Conservation (phyloP, 352 stramenopile species). For the Pilasporangium apinafurcum region DNA sequence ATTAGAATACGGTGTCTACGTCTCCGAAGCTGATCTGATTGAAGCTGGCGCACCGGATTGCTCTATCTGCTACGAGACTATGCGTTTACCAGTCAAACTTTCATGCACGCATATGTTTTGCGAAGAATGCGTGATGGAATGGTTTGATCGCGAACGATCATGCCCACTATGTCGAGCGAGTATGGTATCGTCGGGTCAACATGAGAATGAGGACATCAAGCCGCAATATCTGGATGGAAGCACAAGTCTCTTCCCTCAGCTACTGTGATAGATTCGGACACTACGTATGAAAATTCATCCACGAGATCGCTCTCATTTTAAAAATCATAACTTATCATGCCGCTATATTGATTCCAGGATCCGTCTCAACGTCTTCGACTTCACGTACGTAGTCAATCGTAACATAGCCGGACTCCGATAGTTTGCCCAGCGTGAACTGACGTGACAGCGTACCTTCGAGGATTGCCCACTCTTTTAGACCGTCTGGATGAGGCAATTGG, state of each 20-base stretch:
- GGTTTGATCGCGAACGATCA: slow-evolving; percentile 79
- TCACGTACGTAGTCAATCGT: slow-evolving; percentile 29
- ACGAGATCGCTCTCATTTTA: no score
- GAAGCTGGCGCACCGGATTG: slow-evolving; percentile 62
- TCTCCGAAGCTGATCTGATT: slow-evolving; percentile 48
- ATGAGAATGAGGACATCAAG: slow-evolving; percentile 43
- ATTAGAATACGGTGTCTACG: slow-evolving; percentile 65
- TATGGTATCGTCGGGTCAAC: slow-evolving; percentile 16
- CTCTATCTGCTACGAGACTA: slow-evolving; percentile 78
- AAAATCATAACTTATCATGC: not conserved
- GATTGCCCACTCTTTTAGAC: slow-evolving; percentile 38
- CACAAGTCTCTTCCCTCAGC: slow-evolving; percentile 68
- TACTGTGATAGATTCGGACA: slow-evolving; percentile 41
- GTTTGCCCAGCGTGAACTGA: slow-evolving; percentile 47
- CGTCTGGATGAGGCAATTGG: slow-evolving; percentile 5
- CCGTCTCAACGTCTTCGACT: not conserved
- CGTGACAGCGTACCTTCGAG: slow-evolving; percentile 49
- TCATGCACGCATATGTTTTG: slow-evolving; percentile 80
- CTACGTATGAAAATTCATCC: no score
- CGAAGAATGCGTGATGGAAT: slow-evolving; percentile 79
- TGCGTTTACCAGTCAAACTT: slow-evolving; percentile 68
- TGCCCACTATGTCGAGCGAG: slow-evolving; percentile 68
- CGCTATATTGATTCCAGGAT: not conserved
- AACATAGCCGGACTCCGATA: slow-evolving; percentile 39
- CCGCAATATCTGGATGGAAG: slow-evolving; percentile 72